Evolutionary conservation across 495 filamentous ascomycete species (phyloP), one percentile per base, ranked within the genome.

Genomic region (Acidomyces sp.): DNA sequence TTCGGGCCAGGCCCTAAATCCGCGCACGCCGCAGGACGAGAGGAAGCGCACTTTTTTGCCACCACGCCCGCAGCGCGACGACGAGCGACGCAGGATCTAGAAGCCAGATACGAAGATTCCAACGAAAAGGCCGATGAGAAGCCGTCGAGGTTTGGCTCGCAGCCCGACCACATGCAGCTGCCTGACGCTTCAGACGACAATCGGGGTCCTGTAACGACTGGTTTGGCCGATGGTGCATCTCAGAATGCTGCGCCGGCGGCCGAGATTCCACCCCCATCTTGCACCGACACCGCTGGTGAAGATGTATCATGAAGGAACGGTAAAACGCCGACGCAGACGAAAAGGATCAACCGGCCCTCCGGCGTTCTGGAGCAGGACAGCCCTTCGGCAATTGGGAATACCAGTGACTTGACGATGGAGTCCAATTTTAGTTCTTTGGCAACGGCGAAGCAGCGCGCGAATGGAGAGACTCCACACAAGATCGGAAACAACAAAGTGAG

Each of bases 401-500:
- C 22, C 25, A 50, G 35, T 35, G 31, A 37, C 23, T 16, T 47
- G 10, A 51, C 46, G 21, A 31, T 24, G 21, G 36, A 17, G 17
- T 46, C 48, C 26, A 42, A 29, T 33, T 51, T 51, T 43, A 46
- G 42, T 39, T 37, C 25, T n/a, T 23, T 51, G 7, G 48, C 48
- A 6, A 46, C 37, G 23, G 40, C 31, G 3, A 36, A 41, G 38
- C 9, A 2, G 9, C n/a, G n/a, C n/a, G n/a, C n/a, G n/a, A n/a
- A n/a, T n/a, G n/a, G n/a, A n/a, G n/a, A n/a, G n/a, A n/a, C n/a
- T n/a, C n/a, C n/a, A n/a, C n/a, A n/a, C n/a, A n/a, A n/a, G n/a
- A n/a, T n/a, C n/a, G n/a, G n/a, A 28, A 16, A 17, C 4, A n/a
- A 27, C 12, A 1, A 10, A 23, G 24, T 2, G 24, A 41, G 42